Conservation (phyloP, 495 filamentous ascomycete species). For the Penicillium cosmopolitanum region DNA sequence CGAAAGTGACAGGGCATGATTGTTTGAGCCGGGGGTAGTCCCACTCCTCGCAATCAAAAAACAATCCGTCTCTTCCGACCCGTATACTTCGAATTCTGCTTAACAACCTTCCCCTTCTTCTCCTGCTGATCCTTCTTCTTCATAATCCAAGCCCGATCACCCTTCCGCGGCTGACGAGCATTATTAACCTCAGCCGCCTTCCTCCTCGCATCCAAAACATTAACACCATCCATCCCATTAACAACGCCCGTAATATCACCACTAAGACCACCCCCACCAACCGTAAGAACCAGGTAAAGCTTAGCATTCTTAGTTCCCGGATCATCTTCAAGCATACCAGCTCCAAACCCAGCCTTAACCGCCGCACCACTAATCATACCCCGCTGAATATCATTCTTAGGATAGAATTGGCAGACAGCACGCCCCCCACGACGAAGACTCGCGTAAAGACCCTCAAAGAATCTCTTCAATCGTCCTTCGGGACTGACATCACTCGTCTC, state of each 20-base stretch:
- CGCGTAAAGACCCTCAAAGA: conserved; percentile 91
- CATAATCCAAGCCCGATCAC: conserved; percentile 87
- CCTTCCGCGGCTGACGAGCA: conserved; percentile 65
- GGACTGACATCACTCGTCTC: conserved; percentile 82
- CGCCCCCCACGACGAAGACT: conserved; percentile 81
- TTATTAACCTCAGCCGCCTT: conserved; percentile 48
- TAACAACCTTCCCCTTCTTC: conserved; percentile 91
- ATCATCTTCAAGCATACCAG: conserved; percentile 93
- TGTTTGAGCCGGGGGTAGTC: too few relatives aligned
- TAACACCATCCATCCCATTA: conserved; percentile 83
- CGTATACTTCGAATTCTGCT: conserved; percentile 87
- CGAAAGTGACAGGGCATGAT: background rate
- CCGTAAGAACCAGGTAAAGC: conserved; percentile 90
- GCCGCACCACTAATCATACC: conserved; percentile 89
- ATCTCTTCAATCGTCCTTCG: conserved; percentile 73
- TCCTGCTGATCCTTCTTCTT: conserved; percentile 96
- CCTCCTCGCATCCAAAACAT: conserved; percentile 72
- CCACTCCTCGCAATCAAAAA: conserved; percentile 41
- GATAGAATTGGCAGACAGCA: conserved; percentile 97
- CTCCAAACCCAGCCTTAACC: conserved; percentile 91
- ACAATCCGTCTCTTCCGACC: conserved; percentile 76
- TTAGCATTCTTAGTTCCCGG: conserved; percentile 94
- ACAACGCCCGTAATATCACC: conserved; percentile 88
- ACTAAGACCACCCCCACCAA: conserved; percentile 75
- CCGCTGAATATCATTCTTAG: conserved; percentile 89